A percentile compares a stretch with the other conserved stretches of the same genome.
Evolutionary conservation across 2,329 filamentous ascomycete genomes (phyloP).

Genomic region (Alternaria ventricosa): DNA sequence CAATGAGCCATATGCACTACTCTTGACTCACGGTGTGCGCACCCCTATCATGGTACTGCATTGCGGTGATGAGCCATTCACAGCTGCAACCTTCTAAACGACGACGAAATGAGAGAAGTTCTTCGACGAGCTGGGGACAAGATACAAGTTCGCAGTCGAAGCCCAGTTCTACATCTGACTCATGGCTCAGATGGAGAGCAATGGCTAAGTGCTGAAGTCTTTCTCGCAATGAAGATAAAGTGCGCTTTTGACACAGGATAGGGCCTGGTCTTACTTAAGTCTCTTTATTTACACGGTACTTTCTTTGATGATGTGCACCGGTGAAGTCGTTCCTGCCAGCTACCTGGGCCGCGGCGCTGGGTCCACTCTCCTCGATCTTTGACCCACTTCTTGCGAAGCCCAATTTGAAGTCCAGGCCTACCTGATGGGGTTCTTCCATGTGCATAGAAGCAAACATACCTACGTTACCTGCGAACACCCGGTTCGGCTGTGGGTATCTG

Average conservation of each 20-base stretch:
- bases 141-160: background rate
- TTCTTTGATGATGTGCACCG: background rate
- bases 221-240: background rate
- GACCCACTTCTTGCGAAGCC: background rate
- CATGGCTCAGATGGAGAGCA: background rate
- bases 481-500: constrained; percentile 7
- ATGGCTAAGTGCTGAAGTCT: background rate
- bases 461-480: constrained; percentile 4
- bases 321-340: background rate
- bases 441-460: background rate
- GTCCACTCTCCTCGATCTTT: background rate
- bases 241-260: background rate
- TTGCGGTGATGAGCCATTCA: background rate
- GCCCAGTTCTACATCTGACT: no score
- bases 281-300: background rate
- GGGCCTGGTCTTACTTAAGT: background rate
- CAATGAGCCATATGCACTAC: background rate
- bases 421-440: background rate
- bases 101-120: background rate
- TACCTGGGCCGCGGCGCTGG: background rate
- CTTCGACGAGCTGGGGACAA: background rate
- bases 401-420: background rate
- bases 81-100: background rate
- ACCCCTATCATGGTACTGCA: background rate
- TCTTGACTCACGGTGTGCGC: background rate